Percentiles rank a stretch among this genome's conserved stretches.
phyloP scores from a whole-genome alignment of 768 basidiomycete species.

The Collybia sordida region DNA sequence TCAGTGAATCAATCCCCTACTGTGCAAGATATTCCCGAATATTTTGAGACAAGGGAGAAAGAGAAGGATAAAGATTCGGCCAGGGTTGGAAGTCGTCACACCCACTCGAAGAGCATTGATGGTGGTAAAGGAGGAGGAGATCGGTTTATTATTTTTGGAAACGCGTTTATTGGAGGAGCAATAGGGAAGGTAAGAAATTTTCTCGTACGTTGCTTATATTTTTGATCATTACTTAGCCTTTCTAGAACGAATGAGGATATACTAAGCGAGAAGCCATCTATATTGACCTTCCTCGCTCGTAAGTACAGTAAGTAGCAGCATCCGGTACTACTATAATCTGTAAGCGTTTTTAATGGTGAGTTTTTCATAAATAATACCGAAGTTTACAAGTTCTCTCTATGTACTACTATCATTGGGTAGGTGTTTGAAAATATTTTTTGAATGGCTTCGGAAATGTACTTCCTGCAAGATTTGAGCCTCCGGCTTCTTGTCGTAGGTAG shows the following conservation, averaged over 20 bases:
- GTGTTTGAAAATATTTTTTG: too few species aligned
- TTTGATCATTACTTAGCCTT: background rate
- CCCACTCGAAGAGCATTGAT: conserved; percentile 50
- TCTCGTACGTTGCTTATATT: conserved; percentile 46
- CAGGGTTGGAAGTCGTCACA: conserved; percentile 32
- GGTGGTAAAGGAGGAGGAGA: conserved; percentile 44
- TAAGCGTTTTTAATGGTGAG: too few species aligned
- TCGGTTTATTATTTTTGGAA: conserved; percentile 81
- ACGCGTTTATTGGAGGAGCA: conserved; percentile 51
- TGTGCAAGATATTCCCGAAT: conserved; percentile 22
- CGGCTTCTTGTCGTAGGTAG: too few species aligned
- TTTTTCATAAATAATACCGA: too few species aligned
- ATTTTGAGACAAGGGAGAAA: conserved; percentile 27
- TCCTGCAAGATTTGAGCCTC: too few species aligned
- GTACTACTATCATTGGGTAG: too few species aligned
- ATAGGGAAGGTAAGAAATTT: conserved; percentile 75
- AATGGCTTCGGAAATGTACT: too few species aligned
- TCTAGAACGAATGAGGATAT: conserved; percentile 18
- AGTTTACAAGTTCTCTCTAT: too few species aligned
- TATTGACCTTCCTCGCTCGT: conserved; percentile 50
- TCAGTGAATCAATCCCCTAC: conserved; percentile 16
- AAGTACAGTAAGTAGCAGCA: conserved; percentile 30
- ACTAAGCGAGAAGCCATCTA: conserved; percentile 41
- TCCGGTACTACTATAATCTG: too few species aligned
- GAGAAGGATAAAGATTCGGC: conserved; percentile 31